Percentiles rank a stretch among this genome's conserved stretches.
Evolutionary conservation across 495 filamentous ascomycete species (phyloP).

Genomic region (Neurospora sp.): DNA sequence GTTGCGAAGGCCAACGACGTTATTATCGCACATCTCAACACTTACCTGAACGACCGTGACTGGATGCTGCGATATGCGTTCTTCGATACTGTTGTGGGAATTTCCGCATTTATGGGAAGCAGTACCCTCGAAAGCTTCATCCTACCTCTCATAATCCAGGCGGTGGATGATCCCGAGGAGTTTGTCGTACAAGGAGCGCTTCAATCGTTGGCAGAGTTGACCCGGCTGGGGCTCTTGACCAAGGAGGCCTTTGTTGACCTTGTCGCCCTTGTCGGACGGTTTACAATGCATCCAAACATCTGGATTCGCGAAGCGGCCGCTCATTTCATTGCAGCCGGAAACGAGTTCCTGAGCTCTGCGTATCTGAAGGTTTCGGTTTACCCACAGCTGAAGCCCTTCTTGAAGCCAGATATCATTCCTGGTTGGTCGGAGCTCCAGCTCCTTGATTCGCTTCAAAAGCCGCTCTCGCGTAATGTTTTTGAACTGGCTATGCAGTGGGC

Average conservation of each 20-base stretch:
- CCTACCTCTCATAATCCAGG: constrained; percentile 90
- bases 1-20: constrained; percentile 84
- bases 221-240: constrained; percentile 77
- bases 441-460: constrained; percentile 75
- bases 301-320: constrained; percentile 90
- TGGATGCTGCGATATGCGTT: constrained; percentile 97
- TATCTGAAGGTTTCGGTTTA: constrained; percentile 74
- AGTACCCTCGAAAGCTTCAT: constrained; percentile 90
- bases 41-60: constrained; percentile 91
- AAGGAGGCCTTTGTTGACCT: constrained; percentile 79
- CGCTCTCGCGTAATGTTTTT: constrained; percentile 67
- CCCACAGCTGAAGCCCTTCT: constrained; percentile 68
- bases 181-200: constrained; percentile 88
- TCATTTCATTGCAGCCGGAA: constrained; percentile 68
- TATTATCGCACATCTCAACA: constrained; percentile 89
- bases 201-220: constrained; percentile 80
- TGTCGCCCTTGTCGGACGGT: constrained; percentile 66
- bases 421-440: constrained; percentile 61
- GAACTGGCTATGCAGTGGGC: constrained; percentile 86
- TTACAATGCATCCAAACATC: constrained; percentile 85
- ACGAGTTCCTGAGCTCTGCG: constrained; percentile 66
- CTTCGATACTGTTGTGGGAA: constrained; percentile 89
- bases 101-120: constrained; percentile 81
- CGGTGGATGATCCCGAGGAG: constrained; percentile 91
- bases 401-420: constrained; percentile 54